phyloP scores from a whole-genome alignment of 2,329 filamentous ascomycete genomes.

The Colletotrichum echinochloae region DNA sequence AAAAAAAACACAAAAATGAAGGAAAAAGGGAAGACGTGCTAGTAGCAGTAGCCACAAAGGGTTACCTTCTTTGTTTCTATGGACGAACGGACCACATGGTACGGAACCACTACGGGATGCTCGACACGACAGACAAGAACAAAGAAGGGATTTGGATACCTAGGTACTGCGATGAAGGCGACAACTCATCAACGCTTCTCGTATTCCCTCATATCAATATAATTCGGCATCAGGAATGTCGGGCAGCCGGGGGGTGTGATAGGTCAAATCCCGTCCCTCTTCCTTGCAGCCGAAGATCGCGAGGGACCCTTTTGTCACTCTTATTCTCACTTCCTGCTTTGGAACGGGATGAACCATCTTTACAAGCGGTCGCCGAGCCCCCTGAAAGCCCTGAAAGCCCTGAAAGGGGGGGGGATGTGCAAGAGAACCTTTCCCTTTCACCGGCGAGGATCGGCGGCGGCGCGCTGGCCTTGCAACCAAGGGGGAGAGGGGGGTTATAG shows the following conservation, averaged over 20 bases:
- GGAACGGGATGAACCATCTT: constrained; percentile 34
- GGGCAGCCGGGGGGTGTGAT: constrained; percentile 18
- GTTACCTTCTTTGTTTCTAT: not conserved
- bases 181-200: constrained; percentile 5
- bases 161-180: not conserved
- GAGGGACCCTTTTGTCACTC: constrained; percentile 3
- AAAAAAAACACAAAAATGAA: not conserved
- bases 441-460: constrained; percentile 32
- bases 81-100: constrained; percentile 1
- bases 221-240: constrained; percentile 22
- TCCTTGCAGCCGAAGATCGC: constrained; percentile 20
- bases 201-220: constrained; percentile 24
- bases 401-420: constrained; percentile 25
- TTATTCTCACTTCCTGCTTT: constrained; percentile 7
- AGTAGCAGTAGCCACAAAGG: not conserved
- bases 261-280: constrained; percentile 21
- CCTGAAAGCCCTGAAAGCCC: no score
- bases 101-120: not conserved
- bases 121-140: constrained; percentile 6
- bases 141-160: constrained; percentile 13
- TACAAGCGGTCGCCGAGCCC: constrained; percentile 28
- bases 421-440: constrained; percentile 24
- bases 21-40: not conserved
- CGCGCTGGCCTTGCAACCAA: constrained; percentile 18
- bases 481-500: not conserved